Conservation (phyloP, 495 filamentous ascomycete genomes). For the Xylaria intraflava region DNA sequence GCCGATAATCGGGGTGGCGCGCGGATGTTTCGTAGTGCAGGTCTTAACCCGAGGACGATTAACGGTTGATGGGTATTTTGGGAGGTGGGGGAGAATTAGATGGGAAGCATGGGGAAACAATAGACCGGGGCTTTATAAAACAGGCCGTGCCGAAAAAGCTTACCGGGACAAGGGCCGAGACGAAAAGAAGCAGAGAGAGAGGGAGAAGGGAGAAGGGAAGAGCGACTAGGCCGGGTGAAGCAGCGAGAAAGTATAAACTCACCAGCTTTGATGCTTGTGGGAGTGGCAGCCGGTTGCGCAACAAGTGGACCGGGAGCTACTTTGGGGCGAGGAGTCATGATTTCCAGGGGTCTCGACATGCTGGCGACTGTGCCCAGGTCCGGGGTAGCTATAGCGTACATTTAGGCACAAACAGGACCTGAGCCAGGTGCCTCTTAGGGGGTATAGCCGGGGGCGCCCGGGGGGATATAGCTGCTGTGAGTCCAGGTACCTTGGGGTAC, state of each 20-base stretch:
- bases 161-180: not conserved
- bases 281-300: slow-evolving; percentile 15
- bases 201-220: not conserved
- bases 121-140: not conserved
- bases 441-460: too few species aligned
- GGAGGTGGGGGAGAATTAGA: not conserved
- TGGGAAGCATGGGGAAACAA: not conserved
- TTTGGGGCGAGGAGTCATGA: slow-evolving; percentile 28
- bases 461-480: too few species aligned
- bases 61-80: not conserved
- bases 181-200: not conserved
- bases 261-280: slow-evolving; percentile 8
- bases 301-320: slow-evolving; percentile 19
- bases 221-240: slow-evolving; percentile 1
- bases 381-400: too few species aligned
- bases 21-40: too few species aligned
- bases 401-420: too few species aligned
- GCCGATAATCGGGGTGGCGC: slow-evolving; percentile 8
- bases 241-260: slow-evolving; percentile 6
- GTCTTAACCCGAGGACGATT: not conserved
- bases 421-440: not conserved
- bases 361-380: not conserved
- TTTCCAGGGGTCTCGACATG: slow-evolving; percentile 9
- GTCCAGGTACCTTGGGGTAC: not conserved
- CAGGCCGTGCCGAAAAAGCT: not conserved